Evolutionary conservation across 495 filamentous ascomycete species (phyloP), one percentile per base, ranked within the genome.

Genomic region (Penicillium maclennaniae): DNA sequence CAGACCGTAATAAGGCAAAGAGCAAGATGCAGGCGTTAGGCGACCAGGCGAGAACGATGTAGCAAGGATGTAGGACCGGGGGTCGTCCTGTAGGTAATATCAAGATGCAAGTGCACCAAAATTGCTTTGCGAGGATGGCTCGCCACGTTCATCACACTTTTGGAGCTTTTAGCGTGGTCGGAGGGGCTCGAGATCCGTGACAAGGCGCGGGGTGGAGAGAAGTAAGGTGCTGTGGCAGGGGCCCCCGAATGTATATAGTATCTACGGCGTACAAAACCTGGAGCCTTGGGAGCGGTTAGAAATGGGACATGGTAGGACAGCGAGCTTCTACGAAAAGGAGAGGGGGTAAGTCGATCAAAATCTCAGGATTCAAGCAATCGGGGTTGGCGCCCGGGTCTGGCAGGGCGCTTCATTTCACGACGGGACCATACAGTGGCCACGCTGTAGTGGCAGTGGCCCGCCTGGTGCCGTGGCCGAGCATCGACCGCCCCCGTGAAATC

Each of bases 301-400:
- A 10, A 27, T 31, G n/a, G 16, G 19, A 15, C 26, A 34, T 50
- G 38, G 53, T 47, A 46, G 45, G 46, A 53, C 43, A 51, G 49
- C 36, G 6, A 40, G 38, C 38, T 40, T n/a, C 15, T 15, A 14
- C 7, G 34, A 37, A 23, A 51, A 34, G 16, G 39, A 27, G 26
- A 27, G n/a, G 26, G 40, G 41, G 48, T 19, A 38, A 65, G 68
- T 48, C 64, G 66, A 74, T 72, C 67, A 39, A 58, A 66, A 69
- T 69, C 55, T 67, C 61, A 51, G 43, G 50, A 63, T 58, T 67
- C 55, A 59, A 69, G 63, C 65, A 71, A 69, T 69, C 49, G 58
- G 66, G 62, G 53, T 62, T 67, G 58, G 52, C 61, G 67, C 63
- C 60, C 44, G 52, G 56, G 52, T 45, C 21, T 36, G 40, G 48